Percentiles rank a stretch among this genome's conserved stretches.
These are phyloP conservation scores for Iris pallida DNA, from an alignment of 116 monocot species.

Conservation along the genomic window DNA sequence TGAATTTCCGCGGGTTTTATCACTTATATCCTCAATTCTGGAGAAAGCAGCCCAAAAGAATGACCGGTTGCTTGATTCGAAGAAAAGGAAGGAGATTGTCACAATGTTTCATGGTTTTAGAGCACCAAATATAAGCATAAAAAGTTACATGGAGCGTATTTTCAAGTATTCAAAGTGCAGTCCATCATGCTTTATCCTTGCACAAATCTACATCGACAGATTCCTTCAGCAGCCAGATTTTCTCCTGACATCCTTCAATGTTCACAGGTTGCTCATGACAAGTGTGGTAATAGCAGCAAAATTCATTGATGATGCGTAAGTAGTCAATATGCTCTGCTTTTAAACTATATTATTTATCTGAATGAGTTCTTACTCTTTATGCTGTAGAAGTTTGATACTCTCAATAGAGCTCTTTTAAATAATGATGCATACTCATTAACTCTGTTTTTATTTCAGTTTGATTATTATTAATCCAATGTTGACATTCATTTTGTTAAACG, in stretches of 20 bases:
- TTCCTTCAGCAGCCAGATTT: slow-evolving; percentile 46
- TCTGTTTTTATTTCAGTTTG: too few species aligned
- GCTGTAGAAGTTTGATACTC: neutral
- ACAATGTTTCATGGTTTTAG: slow-evolving; percentile 65
- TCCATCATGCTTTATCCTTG: slow-evolving; percentile 71
- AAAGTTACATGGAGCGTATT: slow-evolving; percentile 53
- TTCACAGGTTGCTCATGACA: slow-evolving; percentile 64
- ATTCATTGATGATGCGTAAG: slow-evolving; percentile 82
- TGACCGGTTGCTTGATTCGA: slow-evolving; percentile 35
- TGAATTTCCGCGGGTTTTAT: slow-evolving; percentile 44
- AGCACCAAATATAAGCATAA: slow-evolving; percentile 48
- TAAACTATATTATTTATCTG: neutral
- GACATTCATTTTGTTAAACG: too few species aligned
- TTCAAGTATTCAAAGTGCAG: slow-evolving; percentile 77
- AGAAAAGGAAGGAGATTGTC: slow-evolving; percentile 16
- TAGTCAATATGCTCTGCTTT: neutral
- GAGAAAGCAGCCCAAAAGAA: slow-evolving; percentile 41
- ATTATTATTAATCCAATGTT: too few species aligned
- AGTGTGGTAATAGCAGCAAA: slow-evolving; percentile 61
- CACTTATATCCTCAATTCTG: slow-evolving; percentile 45
- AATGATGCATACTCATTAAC: too few species aligned
- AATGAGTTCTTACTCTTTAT: neutral
- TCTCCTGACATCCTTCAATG: slow-evolving; percentile 53
- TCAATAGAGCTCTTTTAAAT: too few species aligned
- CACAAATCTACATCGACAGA: slow-evolving; percentile 62